Base-by-base conservation (phyloP, 805 yeast genomes). In the Kluyveromyces siamensis region DNA sequence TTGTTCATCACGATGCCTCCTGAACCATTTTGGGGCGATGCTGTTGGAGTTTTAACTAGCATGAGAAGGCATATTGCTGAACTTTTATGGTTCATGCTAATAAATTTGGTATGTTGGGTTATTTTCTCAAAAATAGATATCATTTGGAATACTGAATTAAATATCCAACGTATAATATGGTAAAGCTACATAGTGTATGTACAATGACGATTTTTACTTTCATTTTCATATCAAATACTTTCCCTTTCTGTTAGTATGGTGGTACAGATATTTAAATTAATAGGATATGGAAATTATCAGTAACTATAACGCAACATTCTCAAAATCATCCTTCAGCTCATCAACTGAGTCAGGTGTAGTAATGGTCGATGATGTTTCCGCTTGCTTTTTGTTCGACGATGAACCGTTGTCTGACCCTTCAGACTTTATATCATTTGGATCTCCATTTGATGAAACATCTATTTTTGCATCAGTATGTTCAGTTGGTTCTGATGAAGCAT, bases 81-180 rank as follows among this genome's bases (percentile, higher is more conserved):
- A 60, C 73, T 79, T 40, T 47, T 70, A 0, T 88, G 91, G 90
- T 72, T 76, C 50, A 67, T 75, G 63, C 39, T 68, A 1, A 70
- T 89, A 51, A 82, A 87, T 55, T 62, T 73, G 1, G 65, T 71
- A 0, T 72, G 86, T 0, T 69, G 80, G 46, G 51, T 59, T 1
- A 65, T 89, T 0, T 89, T 89, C 58, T 67, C 84, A 30, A 66
- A 62, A 5, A 74, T 77, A 52, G 78, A 86, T 27, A 86, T 90
- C 56, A 54, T 62, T 9, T 89, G 96, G 96, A 68, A 63, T 0
- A 72, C 75, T 48, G 85, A 86, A 56, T 72, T 76, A 0, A 67
- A 64, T 8, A 56, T 71, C 8, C 96, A 89, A 65, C 76, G 97
- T 57, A 87, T 93, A 51, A 89, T 91, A 57, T 93, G 98, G 99